Evolutionary conservation across 345 rosid species (phyloP).

Genomic region (Eucalyptus paniculata): DNA sequence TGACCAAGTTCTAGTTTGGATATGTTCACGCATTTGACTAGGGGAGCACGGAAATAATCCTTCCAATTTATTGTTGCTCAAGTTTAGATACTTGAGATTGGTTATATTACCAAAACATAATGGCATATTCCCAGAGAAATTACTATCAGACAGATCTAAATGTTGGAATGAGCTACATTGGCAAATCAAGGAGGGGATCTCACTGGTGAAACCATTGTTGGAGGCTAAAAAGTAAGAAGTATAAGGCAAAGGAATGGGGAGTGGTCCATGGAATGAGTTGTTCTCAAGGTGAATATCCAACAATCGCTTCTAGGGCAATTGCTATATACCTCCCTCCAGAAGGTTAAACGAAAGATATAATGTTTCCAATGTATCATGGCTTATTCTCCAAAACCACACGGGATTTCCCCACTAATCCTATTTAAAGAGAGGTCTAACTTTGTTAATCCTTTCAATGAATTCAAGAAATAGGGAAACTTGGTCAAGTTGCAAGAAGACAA

Average conservation of each 20-base stretch:
- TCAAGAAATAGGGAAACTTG: background rate
- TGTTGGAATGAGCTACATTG: rapidly evolving
- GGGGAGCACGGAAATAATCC: background rate
- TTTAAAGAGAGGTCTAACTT: rapidly evolving
- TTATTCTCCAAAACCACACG: background rate
- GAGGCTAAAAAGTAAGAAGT: rapidly evolving
- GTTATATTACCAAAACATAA: background rate
- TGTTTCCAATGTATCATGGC: background rate
- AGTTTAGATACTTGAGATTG: rapidly evolving
- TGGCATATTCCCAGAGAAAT: background rate
- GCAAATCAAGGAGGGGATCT: background rate
- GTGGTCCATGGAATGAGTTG: background rate
- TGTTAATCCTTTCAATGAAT: background rate
- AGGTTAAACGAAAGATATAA: rapidly evolving
- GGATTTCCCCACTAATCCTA: background rate
- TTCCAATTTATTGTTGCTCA: background rate
- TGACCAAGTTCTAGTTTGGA: rapidly evolving
- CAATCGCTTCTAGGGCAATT: rapidly evolving
- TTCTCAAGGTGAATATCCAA: rapidly evolving
- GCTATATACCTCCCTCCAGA: background rate
- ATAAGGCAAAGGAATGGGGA: background rate
- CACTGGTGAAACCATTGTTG: rapidly evolving
- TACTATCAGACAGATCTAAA: background rate
- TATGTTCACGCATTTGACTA: background rate
- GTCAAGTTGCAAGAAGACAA: background rate